Conservation (phyloP, 257 asterid genomes). For the Lantana camara region DNA sequence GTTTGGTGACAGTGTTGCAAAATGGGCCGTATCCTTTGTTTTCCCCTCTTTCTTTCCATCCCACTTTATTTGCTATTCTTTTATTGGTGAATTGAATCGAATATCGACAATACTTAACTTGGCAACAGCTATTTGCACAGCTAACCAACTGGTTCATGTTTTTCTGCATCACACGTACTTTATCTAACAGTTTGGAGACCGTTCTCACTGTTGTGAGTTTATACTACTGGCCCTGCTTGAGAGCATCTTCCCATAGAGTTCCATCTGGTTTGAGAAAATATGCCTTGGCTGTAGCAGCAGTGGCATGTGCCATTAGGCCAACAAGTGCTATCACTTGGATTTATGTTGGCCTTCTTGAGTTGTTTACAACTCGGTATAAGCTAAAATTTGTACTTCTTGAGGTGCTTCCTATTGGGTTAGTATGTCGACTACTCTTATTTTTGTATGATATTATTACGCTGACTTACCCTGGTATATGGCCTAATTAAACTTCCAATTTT, state of each 20-base stretch:
- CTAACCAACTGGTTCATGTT: conserved; percentile 94
- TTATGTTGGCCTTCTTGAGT: conserved; percentile 75
- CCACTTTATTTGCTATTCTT: neutral
- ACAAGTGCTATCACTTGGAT: conserved; percentile 96
- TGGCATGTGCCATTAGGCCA: conserved; percentile 91
- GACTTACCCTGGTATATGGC: no score
- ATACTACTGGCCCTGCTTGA: conserved; percentile 92
- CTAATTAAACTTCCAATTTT: no score
- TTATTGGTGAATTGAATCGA: neutral
- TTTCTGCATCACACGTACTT: conserved; percentile 87
- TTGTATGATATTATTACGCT: neutral
- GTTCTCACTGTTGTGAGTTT: conserved; percentile 84
- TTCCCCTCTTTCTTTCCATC: neutral
- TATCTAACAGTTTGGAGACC: conserved; percentile 88
- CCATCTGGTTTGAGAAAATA: conserved; percentile 56
- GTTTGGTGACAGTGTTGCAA: conserved; percentile 65
- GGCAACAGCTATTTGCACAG: conserved; percentile 74
- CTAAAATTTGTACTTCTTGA: conserved; percentile 68
- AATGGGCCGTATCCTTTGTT: conserved; percentile 82
- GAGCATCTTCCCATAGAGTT: conserved; percentile 40
- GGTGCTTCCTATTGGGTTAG: conserved; percentile 84
- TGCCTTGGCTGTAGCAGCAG: conserved; percentile 74
- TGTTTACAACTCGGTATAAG: conserved; percentile 48
- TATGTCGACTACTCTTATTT: conserved; percentile 21
- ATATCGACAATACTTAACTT: conserved; percentile 54